Evolutionary conservation across 164 flowering plant species (phyloP).

Genomic region (Cinnamomum micranthum): DNA sequence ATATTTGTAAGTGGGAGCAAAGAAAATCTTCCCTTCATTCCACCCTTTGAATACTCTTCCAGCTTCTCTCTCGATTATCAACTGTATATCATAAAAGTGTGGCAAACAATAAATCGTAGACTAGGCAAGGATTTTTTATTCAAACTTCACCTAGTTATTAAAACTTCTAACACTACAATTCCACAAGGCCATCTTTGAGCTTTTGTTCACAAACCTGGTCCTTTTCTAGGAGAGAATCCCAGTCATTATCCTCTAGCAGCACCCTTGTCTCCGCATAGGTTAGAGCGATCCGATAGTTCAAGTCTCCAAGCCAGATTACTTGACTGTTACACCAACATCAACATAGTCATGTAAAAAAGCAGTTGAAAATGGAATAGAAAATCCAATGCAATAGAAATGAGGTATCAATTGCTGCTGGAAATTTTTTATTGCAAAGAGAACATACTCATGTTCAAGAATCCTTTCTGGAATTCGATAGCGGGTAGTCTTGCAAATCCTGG

Average conservation of each 20-base stretch:
- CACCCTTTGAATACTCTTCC: conserved; percentile 83
- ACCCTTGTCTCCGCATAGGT: conserved; percentile 71
- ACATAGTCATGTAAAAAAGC: not conserved
- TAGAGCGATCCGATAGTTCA: conserved; percentile 76
- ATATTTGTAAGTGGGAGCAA: conserved; percentile 95
- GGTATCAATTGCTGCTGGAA: not conserved
- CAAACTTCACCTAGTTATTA: not conserved
- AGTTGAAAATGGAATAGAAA: not conserved
- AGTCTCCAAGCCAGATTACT: conserved; percentile 89
- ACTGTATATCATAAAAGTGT: conserved; percentile 27
- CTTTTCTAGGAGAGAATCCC: conserved; percentile 72
- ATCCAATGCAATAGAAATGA: not conserved
- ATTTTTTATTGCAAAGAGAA: not conserved
- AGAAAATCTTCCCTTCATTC: conserved; percentile 67
- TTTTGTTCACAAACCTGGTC: conserved; percentile 64
- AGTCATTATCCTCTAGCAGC: conserved; percentile 74
- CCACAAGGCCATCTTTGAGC: too few species aligned
- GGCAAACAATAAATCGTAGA: not conserved
- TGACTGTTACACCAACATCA: conserved; percentile 43
- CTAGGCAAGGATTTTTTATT: not conserved
- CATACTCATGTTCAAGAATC: conserved; percentile 85
- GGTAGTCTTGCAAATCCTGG: conserved; percentile 58
- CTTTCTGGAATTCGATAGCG: conserved; percentile 48
- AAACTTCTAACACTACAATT: too few species aligned
- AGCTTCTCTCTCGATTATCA: conserved; percentile 72